Evolutionary conservation across 495 filamentous ascomycete species (phyloP), one percentile per base, ranked within the genome.

Genomic region (Penicillium manginii): DNA sequence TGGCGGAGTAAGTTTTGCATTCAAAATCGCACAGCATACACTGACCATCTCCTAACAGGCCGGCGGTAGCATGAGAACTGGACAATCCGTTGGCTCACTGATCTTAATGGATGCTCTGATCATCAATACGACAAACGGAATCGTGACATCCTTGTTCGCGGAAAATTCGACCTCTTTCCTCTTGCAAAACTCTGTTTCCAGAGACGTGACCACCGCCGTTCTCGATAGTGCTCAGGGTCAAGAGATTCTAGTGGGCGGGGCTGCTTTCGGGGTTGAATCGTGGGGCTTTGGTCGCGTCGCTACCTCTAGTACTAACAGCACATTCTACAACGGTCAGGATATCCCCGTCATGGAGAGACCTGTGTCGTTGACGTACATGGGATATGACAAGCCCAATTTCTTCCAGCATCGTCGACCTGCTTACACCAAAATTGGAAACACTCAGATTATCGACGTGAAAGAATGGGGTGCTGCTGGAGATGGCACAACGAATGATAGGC

Each of bases 381-480:
- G n/a, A n/a, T n/a, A n/a, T n/a, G n/a, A n/a, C n/a, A n/a, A n/a
- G n/a, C n/a, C n/a, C n/a, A n/a, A n/a, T n/a, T n/a, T n/a, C n/a
- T n/a, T n/a, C n/a, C n/a, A n/a, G n/a, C n/a, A n/a, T n/a, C n/a
- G n/a, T n/a, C n/a, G n/a, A n/a, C n/a, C n/a, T n/a, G n/a, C n/a
- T n/a, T n/a, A n/a, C n/a, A n/a, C n/a, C n/a, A n/a, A n/a, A n/a
- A n/a, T n/a, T n/a, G n/a, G n/a, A 15, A 2, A 15, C 3, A 37
- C 3, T 9, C 84, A 91, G 71, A 79, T 70, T 63, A 65, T 89
- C 51, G 87, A 86, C 63, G 85, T 90, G 64, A 89, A 88, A 70
- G 66, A 76, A 40, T 68, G 75, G 11, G 92, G 91, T 35, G 90
- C 89, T 33, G 84, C 80, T 61, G 91, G 92, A 54, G 90, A 84